Base-by-base conservation (phyloP, 1,139 yeast species). In the Kurtzmaniella quercitrusa region DNA sequence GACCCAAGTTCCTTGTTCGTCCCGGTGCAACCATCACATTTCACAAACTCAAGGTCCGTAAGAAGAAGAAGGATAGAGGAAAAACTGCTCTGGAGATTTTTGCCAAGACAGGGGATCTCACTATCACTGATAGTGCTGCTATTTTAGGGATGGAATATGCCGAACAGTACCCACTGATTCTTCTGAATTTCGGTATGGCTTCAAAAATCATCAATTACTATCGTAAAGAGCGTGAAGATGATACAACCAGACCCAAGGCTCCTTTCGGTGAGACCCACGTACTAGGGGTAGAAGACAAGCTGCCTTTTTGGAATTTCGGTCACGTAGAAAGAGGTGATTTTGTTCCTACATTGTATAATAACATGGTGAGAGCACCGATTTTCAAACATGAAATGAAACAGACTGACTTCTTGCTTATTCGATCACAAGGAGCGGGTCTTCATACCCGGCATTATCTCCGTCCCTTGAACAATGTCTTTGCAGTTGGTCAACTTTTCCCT, bases 291-390 rank as follows among this genome's bases (percentile, higher is more conserved):
- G 96, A 90, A 58, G 99, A 94, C 63, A 77, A 95, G 54, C 87
- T 96, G 11, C 98, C 99, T 11, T 94, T 93, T 59, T 94, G 98
- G 98, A 93, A 91, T 60, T 94, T 90, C 69, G 99, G 99, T 2
- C 87, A 86, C 64, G 98, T 94, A 12, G 96, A 90, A 42, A 88
- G 91, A 2, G 99, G 98, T 3, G 89, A 85, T 54, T 81, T 89
- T 47, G 97, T 91, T 2, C 98, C 98, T 1, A 87, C 98, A 0
- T 66, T 93, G 44, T 94, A 94, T 65, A 94, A 93, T 60, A 86
- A 90, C 53, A 83, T 94, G 85, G 66, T 85, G 6, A 73, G 98
- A 49, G 98, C 99, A 0, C 98, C 99, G 0, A 78, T 93, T 3
- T 93, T 89, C 68, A 82, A 83, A 56, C 98, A 94, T 57, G 95